These are phyloP conservation scores for Curvularia spicifera DNA, from an alignment of 2,329 filamentous ascomycete species.

Conservation along the genomic window DNA sequence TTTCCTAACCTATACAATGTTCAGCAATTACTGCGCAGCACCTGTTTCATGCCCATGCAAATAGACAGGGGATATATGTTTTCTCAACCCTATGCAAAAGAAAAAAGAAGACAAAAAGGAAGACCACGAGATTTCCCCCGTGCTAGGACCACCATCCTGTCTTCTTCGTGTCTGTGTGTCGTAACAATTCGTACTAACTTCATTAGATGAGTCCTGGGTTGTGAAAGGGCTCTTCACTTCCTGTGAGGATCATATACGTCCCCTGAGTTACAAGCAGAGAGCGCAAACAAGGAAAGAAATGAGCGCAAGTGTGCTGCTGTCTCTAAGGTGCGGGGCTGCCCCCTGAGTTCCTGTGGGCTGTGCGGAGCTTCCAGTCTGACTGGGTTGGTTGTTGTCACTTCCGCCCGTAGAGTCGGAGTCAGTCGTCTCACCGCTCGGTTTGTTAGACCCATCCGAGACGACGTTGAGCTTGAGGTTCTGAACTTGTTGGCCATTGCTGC, in stretches of 20 bases:
- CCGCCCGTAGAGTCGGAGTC: constrained; percentile 19
- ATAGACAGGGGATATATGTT: background rate
- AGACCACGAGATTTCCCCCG: background rate
- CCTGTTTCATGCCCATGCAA: background rate
- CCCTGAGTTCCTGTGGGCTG: constrained; percentile 29
- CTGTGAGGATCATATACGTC: background rate
- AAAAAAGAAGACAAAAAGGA: background rate
- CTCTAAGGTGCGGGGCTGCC: constrained; percentile 9
- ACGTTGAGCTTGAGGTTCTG: constrained; percentile 66
- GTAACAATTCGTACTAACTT: background rate
- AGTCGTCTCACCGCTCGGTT: constrained; percentile 55
- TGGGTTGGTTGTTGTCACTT: constrained; percentile 3
- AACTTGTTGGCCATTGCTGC: constrained; percentile 64
- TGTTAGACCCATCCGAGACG: constrained; percentile 61
- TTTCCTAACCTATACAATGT: background rate
- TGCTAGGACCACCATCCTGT: background rate
- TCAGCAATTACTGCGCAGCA: background rate
- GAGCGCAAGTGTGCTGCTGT: constrained; percentile 6
- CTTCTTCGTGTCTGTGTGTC: background rate
- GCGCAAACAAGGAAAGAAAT: constrained; percentile 7
- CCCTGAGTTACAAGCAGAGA: constrained; percentile 6
- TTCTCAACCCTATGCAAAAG: background rate
- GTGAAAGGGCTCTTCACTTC: background rate
- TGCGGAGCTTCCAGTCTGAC: constrained; percentile 19
- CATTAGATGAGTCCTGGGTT: background rate